Evolutionary conservation across 1,284 basidiomycete species (phyloP), one percentile per base, ranked within the genome.

Genomic region (Apiotrichum akiyoshidainum): DNA sequence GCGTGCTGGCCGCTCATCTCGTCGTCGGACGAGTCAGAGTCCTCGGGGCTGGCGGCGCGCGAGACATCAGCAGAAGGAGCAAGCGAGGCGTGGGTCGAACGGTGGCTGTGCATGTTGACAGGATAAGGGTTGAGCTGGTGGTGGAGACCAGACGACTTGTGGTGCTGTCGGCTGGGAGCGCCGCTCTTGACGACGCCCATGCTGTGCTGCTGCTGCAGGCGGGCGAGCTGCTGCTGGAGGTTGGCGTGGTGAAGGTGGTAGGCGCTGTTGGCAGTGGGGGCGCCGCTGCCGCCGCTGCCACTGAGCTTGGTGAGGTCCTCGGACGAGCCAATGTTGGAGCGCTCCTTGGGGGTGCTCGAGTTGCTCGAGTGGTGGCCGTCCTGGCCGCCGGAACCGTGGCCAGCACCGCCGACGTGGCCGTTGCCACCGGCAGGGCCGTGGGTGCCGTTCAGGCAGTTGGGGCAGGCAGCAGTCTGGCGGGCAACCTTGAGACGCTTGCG

Each of bases 401-500:
- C 68, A 22, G 50, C 59, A 17, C 67, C 69, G 19, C 65, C 68
- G 22, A 61, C 57, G 50, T 61, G 55, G 26, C 65, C 64, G 52
- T 61, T 60, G 54, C 58, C 58, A 19, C 47, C 55, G 4, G 63
- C 65, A 16, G 44, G 37, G 12, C 51, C 59, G 49, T 74, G 69
- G 19, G 62, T 55, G 47, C 66, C 46, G 13, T 67, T 71, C 22
- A 78, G 63, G 61, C 77, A 78, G 58, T 73, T 74, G 35, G 77
- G 77, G 59, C 76, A 78, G 0, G 76, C 76, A 54, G 74, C 72
- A 16, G 76, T 78, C 63, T 74, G 70, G 44, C 75, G 76, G n/a
- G 75, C 77, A 10, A 75, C 69, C 72, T 80, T 79, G 52, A 81
- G 72, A 21, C 78, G 70, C 59, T 78, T 80, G 34, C 79, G 71